Base-by-base conservation (phyloP, 805 yeast species). In the Candida xyloterini region DNA sequence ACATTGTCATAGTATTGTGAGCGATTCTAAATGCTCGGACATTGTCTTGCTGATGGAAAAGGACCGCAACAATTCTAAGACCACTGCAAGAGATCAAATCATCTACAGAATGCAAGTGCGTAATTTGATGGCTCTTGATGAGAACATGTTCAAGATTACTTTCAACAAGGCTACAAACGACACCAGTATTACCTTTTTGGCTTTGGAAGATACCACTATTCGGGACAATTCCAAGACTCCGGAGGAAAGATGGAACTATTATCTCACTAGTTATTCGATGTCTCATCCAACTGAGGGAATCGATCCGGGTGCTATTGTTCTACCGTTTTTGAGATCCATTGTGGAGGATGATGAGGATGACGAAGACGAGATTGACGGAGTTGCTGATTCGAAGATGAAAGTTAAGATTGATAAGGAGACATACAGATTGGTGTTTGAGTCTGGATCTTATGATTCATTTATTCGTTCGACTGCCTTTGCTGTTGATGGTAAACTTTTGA, bases 251-350 rank as follows among this genome's bases (percentile, higher is more conserved):
- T 93, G 96, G 84, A 90, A 88, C 59, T 91, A 93, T 66, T 93
- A 93, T 58, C 74, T 93, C 35, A 91, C 98, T 0, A 85, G 95
- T 30, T 93, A 84, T 61, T 77, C 90, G 30, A 84, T 93, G 85
- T 84, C 95, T 3, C 95, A 88, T 55, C 98, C 99, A 27, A 93
- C 99, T 2, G 99, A 93, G 62, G 98, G 98, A 22, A 84, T 93
- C 13, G 81, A 88, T 13, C 78, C 86, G 14, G 79, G 84, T 30
- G 79, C 79, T 50, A 74, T 93, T 40, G 74, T 76, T 47, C 70
- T 87, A 62, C 98, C 98, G 18, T 84, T 91, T 62, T 67, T 86
- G 49, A 82, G 79, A 51, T 59, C 75, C 4, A 73, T 70, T 38
- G 64, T 80, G 32, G 77, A 78, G 32, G 72, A 67, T 34, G 75